Evolutionary conservation across 441 rosid genomes (phyloP), one percentile per base, ranked within the genome.

Genomic region (Erodium texanum): DNA sequence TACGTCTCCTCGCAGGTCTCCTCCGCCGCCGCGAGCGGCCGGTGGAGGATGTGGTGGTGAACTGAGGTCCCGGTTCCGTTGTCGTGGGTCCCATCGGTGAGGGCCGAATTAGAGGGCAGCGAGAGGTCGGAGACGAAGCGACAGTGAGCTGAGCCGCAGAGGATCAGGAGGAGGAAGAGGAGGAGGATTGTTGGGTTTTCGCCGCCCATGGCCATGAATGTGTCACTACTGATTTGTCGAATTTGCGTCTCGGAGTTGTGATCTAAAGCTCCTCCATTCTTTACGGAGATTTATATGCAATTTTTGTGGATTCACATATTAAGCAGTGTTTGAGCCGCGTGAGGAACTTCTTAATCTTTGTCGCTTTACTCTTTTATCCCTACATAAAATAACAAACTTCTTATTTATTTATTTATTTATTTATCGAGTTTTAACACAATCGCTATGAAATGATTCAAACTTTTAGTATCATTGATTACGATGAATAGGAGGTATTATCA

Each of bases 1-100:
- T 93, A 93, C 0, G 95, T 81, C 87, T 86, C 85, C 34, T 93
- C 93, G 70, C 98, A 91, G 48, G 92, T 71, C 12, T 77, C 81
- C 32, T 71, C 84, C 32, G 71, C 34, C 6, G 75, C 74, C 24
- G 74, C 66, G 3, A 68, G 68, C 19, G 38, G 34, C 64, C 5
- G 19, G 32, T 3, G 74, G 68, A 27, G 22, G 41, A 19, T 1
- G 59, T 15, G 18, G 71, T 41, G 66, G 58, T 71, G 41, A 29
- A 7, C 34, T 29, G 34, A 0, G 34, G 34, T 29, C 34, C 6
- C 34, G 34, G 34, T 29, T 29, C 6, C 6, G 34, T 29, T 29
- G 1, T 79, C 7, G 58, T 50, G 58, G 58, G 20, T 11, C 5
- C 6, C 83, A 68, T 76, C 80, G 20, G 84, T 77, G 38, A 81